Evolutionary conservation across 2,329 filamentous ascomycete species (phyloP).

Genomic region (Calonectria pteridis): DNA sequence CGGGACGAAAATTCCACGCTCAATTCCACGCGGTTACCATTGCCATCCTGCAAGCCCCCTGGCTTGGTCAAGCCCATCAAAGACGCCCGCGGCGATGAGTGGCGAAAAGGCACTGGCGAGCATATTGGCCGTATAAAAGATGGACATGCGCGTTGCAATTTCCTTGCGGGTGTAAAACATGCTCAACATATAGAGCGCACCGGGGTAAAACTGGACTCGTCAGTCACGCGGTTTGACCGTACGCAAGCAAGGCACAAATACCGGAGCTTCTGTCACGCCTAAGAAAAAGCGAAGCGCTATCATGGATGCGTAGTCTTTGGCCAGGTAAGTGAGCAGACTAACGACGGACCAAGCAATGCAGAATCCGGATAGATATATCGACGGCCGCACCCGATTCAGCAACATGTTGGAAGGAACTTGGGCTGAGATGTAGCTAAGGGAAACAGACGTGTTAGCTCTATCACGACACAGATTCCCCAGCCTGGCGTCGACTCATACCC

Average conservation of each 20-base stretch:
- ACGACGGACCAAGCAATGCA: not conserved
- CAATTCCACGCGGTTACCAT: not conserved
- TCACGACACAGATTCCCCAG: not conserved
- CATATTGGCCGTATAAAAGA: conserved; percentile 57
- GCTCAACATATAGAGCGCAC: conserved; percentile 57
- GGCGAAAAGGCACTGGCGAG: conserved; percentile 55
- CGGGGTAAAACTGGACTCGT: conserved; percentile 46
- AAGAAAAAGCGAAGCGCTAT: not conserved
- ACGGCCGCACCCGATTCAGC: not conserved
- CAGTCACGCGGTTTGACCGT: not conserved
- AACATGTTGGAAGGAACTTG: not conserved
- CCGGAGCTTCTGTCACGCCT: not conserved
- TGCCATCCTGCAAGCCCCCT: not conserved
- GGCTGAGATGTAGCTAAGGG: not conserved
- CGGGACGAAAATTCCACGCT: not conserved
- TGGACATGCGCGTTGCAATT: conserved; percentile 55
- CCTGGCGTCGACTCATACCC: not conserved
- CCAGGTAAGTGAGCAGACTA: not conserved
- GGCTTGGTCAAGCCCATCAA: not conserved
- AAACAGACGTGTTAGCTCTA: not conserved
- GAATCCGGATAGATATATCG: not conserved
- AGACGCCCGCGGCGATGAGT: conserved; percentile 51
- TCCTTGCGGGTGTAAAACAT: conserved; percentile 67
- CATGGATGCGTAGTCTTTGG: not conserved
- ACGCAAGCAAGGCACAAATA: not conserved